A percentile compares a stretch with the other conserved stretches of the same genome.
phyloP scores from a whole-genome alignment of 2,329 filamentous ascomycete species.

The Fusarium sp. region DNA sequence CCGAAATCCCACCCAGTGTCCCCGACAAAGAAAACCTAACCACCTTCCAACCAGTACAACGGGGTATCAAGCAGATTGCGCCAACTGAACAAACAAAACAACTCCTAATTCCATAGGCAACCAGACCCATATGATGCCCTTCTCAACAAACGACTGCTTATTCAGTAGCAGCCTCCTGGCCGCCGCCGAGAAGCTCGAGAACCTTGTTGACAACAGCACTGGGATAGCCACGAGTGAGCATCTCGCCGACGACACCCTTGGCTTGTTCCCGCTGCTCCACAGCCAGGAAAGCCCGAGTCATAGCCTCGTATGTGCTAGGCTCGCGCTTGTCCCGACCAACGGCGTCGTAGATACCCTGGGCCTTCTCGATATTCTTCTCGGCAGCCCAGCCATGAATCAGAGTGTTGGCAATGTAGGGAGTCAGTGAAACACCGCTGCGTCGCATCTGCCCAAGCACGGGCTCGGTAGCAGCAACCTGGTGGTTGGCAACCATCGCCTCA shows the following conservation, averaged over 20 bases:
- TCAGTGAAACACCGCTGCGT: constrained; percentile 82
- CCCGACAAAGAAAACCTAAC: constrained; percentile 38
- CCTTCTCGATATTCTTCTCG: constrained; percentile 84
- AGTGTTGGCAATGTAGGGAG: constrained; percentile 98
- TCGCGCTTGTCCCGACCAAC: constrained; percentile 86
- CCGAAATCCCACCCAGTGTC: constrained; percentile 34
- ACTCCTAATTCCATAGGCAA: constrained; percentile 28
- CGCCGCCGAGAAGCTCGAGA: constrained; percentile 84
- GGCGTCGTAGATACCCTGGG: constrained; percentile 83
- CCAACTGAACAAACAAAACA: constrained; percentile 48
- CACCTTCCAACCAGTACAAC: constrained; percentile 44
- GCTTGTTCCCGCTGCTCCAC: constrained; percentile 85
- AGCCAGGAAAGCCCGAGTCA: constrained; percentile 93
- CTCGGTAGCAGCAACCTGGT: constrained; percentile 84
- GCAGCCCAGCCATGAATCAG: constrained; percentile 97
- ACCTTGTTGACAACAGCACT: constrained; percentile 95
- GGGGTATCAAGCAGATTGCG: constrained; percentile 53
- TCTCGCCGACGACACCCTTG: constrained; percentile 87
- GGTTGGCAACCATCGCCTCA: constrained; percentile 96
- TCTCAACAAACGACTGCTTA: constrained; percentile 31
- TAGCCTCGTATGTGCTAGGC: constrained; percentile 98
- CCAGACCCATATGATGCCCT: constrained; percentile 17
- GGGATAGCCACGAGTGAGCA: constrained; percentile 91
- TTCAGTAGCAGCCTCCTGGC: constrained; percentile 56
- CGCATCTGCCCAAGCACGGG: constrained; percentile 84